phyloP scores from a whole-genome alignment of 345 rosid genomes.

The Mercurialis annua region DNA sequence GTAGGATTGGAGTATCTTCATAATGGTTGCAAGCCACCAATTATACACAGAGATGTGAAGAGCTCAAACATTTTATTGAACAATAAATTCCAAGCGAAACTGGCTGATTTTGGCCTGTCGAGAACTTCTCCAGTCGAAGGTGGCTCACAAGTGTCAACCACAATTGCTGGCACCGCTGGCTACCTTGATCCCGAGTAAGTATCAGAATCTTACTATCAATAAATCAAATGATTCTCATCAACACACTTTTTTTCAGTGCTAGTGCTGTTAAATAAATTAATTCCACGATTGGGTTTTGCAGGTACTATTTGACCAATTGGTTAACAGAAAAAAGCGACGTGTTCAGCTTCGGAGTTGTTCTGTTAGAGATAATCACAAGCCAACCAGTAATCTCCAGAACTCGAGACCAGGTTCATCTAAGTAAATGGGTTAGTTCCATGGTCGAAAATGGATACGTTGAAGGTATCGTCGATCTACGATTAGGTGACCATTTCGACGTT shows the following conservation, averaged over 20 bases:
- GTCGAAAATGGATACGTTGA: not conserved
- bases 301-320: slow-evolving; percentile 34
- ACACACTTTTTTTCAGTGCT: not conserved
- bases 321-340: slow-evolving; percentile 44
- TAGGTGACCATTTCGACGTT: not conserved
- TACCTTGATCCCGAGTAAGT: slow-evolving; percentile 44
- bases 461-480: not conserved
- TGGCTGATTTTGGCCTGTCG: slow-evolving; percentile 30
- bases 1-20: slow-evolving; percentile 33
- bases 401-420: slow-evolving; percentile 10
- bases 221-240: too few species aligned
- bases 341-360: slow-evolving; percentile 41
- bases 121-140: slow-evolving; percentile 28
- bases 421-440: slow-evolving; percentile 19
- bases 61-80: too few species aligned
- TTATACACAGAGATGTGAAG: too few species aligned
- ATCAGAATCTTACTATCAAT: too few species aligned
- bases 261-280: too few species aligned
- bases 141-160: slow-evolving; percentile 30
- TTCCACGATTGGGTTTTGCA: slow-evolving; percentile 11
- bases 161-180: slow-evolving; percentile 9
- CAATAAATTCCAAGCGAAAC: too few species aligned
- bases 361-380: slow-evolving; percentile 43
- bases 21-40: slow-evolving; percentile 31
- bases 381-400: slow-evolving; percentile 23